Evolutionary conservation across 169 alveolate species (phyloP).

Genomic region (Cyclospora cayetanensis): DNA sequence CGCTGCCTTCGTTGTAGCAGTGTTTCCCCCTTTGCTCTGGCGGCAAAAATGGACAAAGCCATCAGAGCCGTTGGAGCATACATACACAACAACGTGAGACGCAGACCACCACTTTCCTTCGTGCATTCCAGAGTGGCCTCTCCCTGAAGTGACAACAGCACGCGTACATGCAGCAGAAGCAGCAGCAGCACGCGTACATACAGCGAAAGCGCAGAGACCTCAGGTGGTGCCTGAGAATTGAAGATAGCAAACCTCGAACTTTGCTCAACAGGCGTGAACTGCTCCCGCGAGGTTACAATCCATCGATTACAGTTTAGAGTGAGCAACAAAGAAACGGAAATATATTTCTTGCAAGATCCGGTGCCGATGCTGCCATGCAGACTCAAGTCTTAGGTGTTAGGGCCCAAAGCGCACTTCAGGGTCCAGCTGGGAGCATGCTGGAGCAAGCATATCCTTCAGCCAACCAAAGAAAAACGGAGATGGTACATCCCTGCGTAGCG

Average conservation of each 20-base stretch:
- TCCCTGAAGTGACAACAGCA: background rate
- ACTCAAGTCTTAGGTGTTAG: background rate
- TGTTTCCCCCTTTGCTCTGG: background rate
- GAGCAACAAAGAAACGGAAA: too few species aligned
- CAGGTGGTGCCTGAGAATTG: too few species aligned
- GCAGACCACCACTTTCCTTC: background rate
- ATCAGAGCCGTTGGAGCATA: background rate
- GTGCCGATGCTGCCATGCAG: too few species aligned
- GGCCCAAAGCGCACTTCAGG: background rate
- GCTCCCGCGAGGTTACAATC: too few species aligned
- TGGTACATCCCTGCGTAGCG: background rate
- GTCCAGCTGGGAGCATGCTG: background rate
- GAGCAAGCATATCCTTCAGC: constrained; percentile 2
- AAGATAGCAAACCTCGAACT: too few species aligned
- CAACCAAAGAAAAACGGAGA: background rate
- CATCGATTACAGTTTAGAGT: too few species aligned
- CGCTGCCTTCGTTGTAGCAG: constrained; percentile 4
- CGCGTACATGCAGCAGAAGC: constrained; percentile 1
- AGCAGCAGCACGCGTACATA: background rate
- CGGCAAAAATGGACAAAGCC: background rate
- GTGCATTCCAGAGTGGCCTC: background rate
- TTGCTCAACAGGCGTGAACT: too few species aligned
- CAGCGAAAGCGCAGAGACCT: too few species aligned
- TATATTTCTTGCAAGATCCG: too few species aligned
- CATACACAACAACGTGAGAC: background rate